Evolutionary conservation across 139 green algal species (phyloP).

Genomic region (Chlamydomonas sp.): DNA sequence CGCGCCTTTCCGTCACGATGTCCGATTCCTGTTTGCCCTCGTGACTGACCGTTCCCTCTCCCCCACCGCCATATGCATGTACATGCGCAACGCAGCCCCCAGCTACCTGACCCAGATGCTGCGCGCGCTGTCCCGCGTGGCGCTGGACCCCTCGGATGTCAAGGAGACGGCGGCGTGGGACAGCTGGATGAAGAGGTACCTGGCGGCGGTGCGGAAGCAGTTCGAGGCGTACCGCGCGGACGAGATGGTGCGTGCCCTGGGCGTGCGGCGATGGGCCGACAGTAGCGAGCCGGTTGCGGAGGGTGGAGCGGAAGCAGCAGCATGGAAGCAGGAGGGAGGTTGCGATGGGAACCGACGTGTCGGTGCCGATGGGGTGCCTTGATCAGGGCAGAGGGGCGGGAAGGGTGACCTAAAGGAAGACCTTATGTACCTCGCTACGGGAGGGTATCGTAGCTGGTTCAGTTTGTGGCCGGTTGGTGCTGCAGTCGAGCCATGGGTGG

Average conservation of each 20-base stretch:
- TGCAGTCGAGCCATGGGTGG: too few species aligned
- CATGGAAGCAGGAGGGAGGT: too few species aligned
- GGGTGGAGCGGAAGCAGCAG: neutral
- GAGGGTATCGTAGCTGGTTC: too few species aligned
- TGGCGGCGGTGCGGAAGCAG: slow-evolving; percentile 18
- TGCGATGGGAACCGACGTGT: too few species aligned
- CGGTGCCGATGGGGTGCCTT: too few species aligned
- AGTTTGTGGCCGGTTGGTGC: too few species aligned
- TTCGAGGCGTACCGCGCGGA: slow-evolving; percentile 33
- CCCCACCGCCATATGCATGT: neutral
- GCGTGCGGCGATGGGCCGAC: too few species aligned
- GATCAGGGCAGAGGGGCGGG: too few species aligned
- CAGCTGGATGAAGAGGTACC: slow-evolving; percentile 32
- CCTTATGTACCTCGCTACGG: too few species aligned
- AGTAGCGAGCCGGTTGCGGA: too few species aligned
- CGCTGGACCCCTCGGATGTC: slow-evolving; percentile 25
- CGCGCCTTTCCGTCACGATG: too few species aligned
- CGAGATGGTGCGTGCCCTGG: slow-evolving; percentile 42
- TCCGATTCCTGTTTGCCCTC: neutral
- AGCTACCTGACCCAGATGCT: slow-evolving; percentile 8
- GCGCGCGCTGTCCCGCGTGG: slow-evolving; percentile 20
- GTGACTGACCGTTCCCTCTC: neutral
- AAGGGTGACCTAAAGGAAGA: too few species aligned
- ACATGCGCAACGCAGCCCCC: neutral
- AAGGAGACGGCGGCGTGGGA: slow-evolving; percentile 36